These are phyloP conservation scores for Tieghemostelium lacteum DNA, from an alignment of 78 protist species.

Conservation along the genomic window DNA sequence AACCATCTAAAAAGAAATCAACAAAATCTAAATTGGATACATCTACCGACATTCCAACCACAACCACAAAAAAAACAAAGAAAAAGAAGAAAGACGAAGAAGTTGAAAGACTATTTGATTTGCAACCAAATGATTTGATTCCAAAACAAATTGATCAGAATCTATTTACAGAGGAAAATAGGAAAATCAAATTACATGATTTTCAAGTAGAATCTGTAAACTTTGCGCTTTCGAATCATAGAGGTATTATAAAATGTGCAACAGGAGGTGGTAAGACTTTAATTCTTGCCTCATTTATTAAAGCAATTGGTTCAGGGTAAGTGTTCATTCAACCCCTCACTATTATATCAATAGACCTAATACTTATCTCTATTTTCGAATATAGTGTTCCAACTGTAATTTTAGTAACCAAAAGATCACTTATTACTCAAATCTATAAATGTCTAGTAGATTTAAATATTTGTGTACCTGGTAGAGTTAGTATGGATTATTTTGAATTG, in stretches of 20 bases:
- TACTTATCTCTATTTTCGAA: neutral
- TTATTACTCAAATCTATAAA: conserved; percentile 46
- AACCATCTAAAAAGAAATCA: neutral
- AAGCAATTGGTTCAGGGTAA: conserved; percentile 49
- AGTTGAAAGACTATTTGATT: conserved; percentile 21
- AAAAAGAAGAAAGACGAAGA: conserved; percentile 1
- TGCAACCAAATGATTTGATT: neutral
- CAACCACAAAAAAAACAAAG: neutral
- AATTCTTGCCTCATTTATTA: conserved; percentile 55
- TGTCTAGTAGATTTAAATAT: conserved; percentile 1
- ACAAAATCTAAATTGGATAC: neutral
- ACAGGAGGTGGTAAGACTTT: conserved; percentile 81
- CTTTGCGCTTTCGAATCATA: conserved; percentile 68
- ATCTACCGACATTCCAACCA: neutral
- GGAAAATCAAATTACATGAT: conserved; percentile 39
- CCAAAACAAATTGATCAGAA: conserved; percentile 17
- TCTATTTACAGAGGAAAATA: neutral
- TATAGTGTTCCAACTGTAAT: conserved; percentile 18
- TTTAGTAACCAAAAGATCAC: conserved; percentile 52
- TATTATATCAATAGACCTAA: neutral
- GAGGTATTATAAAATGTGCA: conserved; percentile 78
- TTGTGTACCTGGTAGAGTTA: conserved; percentile 8
- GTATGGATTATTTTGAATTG: conserved; percentile 12
- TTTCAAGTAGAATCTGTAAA: conserved; percentile 62
- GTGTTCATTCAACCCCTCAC: neutral